These are phyloP conservation scores for Leucocoprinus birnbaumii DNA, from an alignment of 768 basidiomycete genomes.

Conservation along the genomic window DNA sequence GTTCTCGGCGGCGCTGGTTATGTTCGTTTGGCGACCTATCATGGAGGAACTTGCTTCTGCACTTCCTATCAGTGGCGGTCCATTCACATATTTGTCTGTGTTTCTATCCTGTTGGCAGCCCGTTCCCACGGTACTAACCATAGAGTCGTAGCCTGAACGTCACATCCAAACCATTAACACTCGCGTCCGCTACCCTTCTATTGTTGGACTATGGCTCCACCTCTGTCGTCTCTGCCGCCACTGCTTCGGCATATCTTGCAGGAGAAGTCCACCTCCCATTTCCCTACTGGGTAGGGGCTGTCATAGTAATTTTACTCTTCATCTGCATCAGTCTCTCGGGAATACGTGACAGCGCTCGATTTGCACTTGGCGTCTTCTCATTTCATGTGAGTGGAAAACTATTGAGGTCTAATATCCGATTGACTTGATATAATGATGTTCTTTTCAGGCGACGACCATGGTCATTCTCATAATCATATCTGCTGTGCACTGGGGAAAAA, in stretches of 20 bases:
- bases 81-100: slow-evolving; percentile 65
- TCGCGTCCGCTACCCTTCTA: slow-evolving; percentile 60
- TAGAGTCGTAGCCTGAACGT: slow-evolving; percentile 47
- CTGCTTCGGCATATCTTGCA: slow-evolving; percentile 62
- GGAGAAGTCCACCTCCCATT: slow-evolving; percentile 63
- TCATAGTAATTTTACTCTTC: slow-evolving; percentile 54
- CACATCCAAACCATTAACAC: slow-evolving; percentile 58
- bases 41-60: slow-evolving; percentile 73
- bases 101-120: too few species aligned
- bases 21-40: slow-evolving; percentile 73
- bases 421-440: too few species aligned
- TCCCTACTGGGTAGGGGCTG: slow-evolving; percentile 46
- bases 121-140: too few species aligned
- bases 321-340: slow-evolving; percentile 54
- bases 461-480: slow-evolving; percentile 47
- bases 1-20: slow-evolving; percentile 54
- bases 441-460: slow-evolving; percentile 65
- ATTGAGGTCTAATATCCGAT: too few species aligned
- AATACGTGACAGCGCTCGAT: slow-evolving; percentile 56
- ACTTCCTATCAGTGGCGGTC: slow-evolving; percentile 66
- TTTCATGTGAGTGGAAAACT: slow-evolving; percentile 48
- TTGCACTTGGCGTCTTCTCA: slow-evolving; percentile 54
- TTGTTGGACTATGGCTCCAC: slow-evolving; percentile 71
- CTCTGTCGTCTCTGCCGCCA: slow-evolving; percentile 69
- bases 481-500: slow-evolving; percentile 45